Evolutionary conservation across 192 early-diverging fungal genomes (phyloP), one percentile per base, ranked within the genome.

Genomic region (Chytriomyces confervae): DNA sequence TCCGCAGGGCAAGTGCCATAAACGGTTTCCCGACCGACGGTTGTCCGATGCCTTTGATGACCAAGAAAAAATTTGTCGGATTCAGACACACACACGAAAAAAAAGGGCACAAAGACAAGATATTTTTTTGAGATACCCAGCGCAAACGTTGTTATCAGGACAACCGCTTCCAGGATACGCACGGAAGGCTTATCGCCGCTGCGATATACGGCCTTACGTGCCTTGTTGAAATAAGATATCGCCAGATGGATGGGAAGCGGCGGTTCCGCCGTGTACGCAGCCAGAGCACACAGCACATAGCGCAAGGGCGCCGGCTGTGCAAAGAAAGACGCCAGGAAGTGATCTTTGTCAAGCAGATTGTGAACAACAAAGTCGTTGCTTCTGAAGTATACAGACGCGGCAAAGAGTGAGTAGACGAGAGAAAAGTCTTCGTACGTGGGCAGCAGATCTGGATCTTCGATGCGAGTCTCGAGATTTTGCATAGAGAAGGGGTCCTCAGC

Each of bases 311-410:
- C 20, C 63, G 18, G 18, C 27, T 65, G 63, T 27, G 18, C 20
- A 65, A 65, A 65, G 63, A 65, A 65, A 11, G 16, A 18, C 18
- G 18, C 29, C 63, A 65, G 27, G 63, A 65, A 65, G 7, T 29
- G 13, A 27, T 65, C 63, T 1, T 11, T 11, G 29, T 65, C 63
- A 5, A 65, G 16, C 3, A 57, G 13, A 20, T 20, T 13, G 53
- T 57, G 53, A n/a, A 57, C 53, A 4, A 57, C 16, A 20, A 57
- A 57, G 53, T 57, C 53, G 20, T 13, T 57, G 53, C 53, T 57
- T 13, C 16, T n/a, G 20, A 57, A 57, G 53, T 57, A 57, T 13
- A 13, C 53, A 20, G 13, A n/a, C 53, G 16, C 53, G 13, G 53
- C 13, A 20, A n/a, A 57, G 53, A 57, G 53, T n/a, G 53, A 13